These are phyloP conservation scores for Fusarium algeriense DNA, from an alignment of 2,329 filamentous ascomycete genomes.

Conservation along the genomic window DNA sequence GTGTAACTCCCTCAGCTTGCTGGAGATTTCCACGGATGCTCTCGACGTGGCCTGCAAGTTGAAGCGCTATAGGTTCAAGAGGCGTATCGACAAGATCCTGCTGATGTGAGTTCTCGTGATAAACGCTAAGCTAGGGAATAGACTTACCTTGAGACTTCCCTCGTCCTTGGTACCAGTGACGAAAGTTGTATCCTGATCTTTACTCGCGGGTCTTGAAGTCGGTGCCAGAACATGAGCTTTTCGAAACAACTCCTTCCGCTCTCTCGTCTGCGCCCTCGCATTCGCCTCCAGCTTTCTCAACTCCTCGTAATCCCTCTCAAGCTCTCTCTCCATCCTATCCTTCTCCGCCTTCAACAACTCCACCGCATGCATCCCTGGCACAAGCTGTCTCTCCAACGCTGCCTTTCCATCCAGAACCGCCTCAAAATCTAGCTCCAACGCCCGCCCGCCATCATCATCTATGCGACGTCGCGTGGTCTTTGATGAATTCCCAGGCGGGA, in stretches of 20 bases:
- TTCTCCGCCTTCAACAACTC: slow-evolving; percentile 70
- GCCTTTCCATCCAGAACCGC: slow-evolving; percentile 70
- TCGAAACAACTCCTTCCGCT: slow-evolving; percentile 62
- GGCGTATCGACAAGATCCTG: slow-evolving; percentile 58
- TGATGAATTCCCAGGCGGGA: slow-evolving; percentile 66
- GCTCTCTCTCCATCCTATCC: slow-evolving; percentile 65
- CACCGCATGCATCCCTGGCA: slow-evolving; percentile 72
- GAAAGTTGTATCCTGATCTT: slow-evolving; percentile 26
- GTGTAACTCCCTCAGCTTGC: slow-evolving; percentile 65
- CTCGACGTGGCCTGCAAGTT: slow-evolving; percentile 68
- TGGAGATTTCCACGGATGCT: slow-evolving; percentile 66
- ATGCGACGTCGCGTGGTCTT: slow-evolving; percentile 30
- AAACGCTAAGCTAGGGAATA: background rate
- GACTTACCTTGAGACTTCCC: slow-evolving; percentile 43
- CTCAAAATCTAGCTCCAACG: slow-evolving; percentile 75
- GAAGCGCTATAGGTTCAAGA: slow-evolving; percentile 59
- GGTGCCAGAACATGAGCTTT: slow-evolving; percentile 65
- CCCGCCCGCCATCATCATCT: slow-evolving; percentile 59
- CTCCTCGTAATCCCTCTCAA: slow-evolving; percentile 67
- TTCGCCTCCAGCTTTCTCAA: slow-evolving; percentile 67
- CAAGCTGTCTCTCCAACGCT: slow-evolving; percentile 69
- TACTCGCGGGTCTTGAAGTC: slow-evolving; percentile 34
- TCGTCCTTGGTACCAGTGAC: slow-evolving; percentile 10
- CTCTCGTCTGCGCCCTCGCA: slow-evolving; percentile 65
- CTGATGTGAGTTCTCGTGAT: background rate